Percentiles rank a stretch among this genome's conserved stretches.
Evolutionary conservation across 139 green algal genomes (phyloP).

Genomic region (Spirogloea muscicola): DNA sequence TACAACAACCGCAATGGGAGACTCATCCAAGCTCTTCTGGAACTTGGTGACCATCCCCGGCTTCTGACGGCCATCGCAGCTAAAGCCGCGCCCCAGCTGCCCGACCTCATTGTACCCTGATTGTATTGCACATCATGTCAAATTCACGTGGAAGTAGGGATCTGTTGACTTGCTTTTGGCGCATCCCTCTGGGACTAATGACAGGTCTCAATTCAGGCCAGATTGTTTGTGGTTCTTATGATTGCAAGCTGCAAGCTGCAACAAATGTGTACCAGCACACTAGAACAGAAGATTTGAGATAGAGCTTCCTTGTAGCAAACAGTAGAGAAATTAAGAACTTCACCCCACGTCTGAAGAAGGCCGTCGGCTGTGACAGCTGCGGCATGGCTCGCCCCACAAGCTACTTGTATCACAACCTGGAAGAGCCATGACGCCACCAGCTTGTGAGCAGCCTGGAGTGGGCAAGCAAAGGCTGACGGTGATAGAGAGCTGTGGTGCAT

Average conservation of each 20-base stretch:
- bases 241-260: not conserved
- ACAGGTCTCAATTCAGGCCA: not conserved
- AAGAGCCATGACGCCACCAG: not conserved
- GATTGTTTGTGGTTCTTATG: not conserved
- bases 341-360: constrained; percentile 42
- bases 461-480: too few relatives aligned
- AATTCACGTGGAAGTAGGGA: not conserved
- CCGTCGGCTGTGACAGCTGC: constrained; percentile 22
- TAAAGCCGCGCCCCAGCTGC: constrained; percentile 23
- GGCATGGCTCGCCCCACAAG: constrained; percentile 21
- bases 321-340: constrained; percentile 15
- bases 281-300: not conserved
- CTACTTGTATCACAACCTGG: constrained; percentile 32
- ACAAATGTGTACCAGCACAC: too few relatives aligned
- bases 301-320: not conserved
- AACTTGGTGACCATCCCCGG: not conserved
- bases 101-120: constrained; percentile 36
- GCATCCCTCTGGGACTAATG: not conserved
- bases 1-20: not conserved
- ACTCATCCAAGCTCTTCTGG: constrained; percentile 1
- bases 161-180: not conserved
- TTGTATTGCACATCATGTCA: not conserved
- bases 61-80: constrained; percentile 27
- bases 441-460: not conserved
- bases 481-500: too few relatives aligned